phyloP scores from a whole-genome alignment of 306 rosid species.

The Comarum palustre region DNA sequence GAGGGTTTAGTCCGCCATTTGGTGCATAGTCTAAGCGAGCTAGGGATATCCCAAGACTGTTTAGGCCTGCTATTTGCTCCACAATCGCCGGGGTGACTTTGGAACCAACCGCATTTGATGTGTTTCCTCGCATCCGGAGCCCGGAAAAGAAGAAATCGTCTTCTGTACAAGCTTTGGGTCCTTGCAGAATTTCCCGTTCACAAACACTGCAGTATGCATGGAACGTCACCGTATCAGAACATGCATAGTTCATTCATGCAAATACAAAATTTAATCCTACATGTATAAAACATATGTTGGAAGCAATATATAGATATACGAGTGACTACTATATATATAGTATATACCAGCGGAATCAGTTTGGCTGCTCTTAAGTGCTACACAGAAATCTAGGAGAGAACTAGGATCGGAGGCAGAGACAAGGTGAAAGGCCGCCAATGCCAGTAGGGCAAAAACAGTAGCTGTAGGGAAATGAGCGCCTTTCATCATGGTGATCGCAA shows the following conservation, averaged over 20 bases:
- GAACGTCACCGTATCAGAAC: too few species aligned
- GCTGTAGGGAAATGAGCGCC: not conserved
- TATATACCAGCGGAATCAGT: too few species aligned
- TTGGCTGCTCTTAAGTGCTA: too few species aligned
- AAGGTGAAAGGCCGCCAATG: not conserved
- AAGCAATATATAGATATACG: too few species aligned
- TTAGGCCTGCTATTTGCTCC: not conserved
- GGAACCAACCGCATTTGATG: not conserved
- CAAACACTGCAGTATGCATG: not conserved
- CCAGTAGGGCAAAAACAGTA: not conserved
- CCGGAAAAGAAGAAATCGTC: not conserved
- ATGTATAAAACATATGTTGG: too few species aligned
- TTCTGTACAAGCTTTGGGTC: not conserved
- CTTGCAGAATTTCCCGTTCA: constrained; percentile 15
- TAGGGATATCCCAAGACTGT: constrained; percentile 10
- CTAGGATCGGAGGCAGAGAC: not conserved
- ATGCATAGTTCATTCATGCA: too few species aligned
- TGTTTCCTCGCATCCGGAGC: not conserved
- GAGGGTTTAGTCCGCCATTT: constrained; percentile 9
- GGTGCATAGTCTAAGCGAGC: constrained; percentile 10
- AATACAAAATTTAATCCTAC: too few species aligned
- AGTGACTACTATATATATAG: too few species aligned
- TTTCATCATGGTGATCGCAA: not conserved
- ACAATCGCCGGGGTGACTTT: not conserved
- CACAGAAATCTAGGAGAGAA: too few species aligned